Conservation (phyloP, 768 basidiomycete species). For the Boletus tylopilopsis region DNA sequence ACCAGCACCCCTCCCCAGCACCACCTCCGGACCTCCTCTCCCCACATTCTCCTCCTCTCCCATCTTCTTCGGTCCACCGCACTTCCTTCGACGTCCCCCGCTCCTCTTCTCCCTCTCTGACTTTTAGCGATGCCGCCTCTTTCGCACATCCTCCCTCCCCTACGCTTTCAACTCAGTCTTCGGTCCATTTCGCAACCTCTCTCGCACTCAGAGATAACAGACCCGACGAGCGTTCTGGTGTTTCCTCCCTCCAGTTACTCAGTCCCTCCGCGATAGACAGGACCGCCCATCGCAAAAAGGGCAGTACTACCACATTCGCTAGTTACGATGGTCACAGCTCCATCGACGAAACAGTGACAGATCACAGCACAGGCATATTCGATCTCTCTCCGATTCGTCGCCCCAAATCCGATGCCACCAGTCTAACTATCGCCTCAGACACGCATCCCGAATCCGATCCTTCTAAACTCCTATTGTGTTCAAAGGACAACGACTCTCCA, state of each 20-base stretch:
- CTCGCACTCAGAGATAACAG: conserved; percentile 64
- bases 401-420: conserved; percentile 32
- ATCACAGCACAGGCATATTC: conserved; percentile 32
- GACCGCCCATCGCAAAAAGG: conserved; percentile 47
- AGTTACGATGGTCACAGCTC: conserved; percentile 39
- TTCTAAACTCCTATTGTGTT: conserved; percentile 14
- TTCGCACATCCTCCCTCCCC: conserved; percentile 63
- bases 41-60: conserved; percentile 7
- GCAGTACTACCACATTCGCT: conserved; percentile 52
- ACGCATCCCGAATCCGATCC: conserved; percentile 39
- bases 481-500: conserved; percentile 4
- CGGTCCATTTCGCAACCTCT: conserved; percentile 54
- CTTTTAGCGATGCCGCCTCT: conserved; percentile 39
- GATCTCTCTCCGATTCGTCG: conserved; percentile 32
- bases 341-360: conserved; percentile 48
- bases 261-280: conserved; percentile 34
- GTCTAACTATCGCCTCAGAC: conserved; percentile 33
- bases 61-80: conserved; percentile 3
- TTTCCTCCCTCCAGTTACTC: conserved; percentile 50
- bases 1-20: background rate
- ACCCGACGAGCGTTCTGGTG: conserved; percentile 54
- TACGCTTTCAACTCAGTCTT: conserved; percentile 65
- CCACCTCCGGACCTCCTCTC: conserved; percentile 21
- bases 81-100: conserved; percentile 30
- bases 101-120: conserved; percentile 30